Percentiles rank a stretch among this genome's conserved stretches.
Evolutionary conservation across 2,329 filamentous ascomycete genomes (phyloP).

Genomic region (Hymenoscyphus fructigenus): DNA sequence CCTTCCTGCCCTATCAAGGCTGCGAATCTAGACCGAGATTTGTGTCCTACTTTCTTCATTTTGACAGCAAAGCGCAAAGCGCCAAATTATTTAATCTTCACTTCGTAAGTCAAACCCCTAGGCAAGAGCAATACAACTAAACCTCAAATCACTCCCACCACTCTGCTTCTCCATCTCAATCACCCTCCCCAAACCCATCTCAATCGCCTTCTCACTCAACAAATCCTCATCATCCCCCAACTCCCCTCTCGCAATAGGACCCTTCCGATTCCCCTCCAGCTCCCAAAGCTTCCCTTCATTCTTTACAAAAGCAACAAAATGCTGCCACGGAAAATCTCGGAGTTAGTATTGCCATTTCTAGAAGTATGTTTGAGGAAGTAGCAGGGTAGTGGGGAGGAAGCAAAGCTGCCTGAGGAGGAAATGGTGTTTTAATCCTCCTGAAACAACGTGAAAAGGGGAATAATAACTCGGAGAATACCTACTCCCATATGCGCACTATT

Average conservation of each 20-base stretch:
- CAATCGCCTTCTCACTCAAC: constrained; percentile 72
- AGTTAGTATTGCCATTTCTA: no score
- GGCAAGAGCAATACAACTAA: constrained; percentile 22
- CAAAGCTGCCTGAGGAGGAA: no score
- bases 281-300: constrained; percentile 54
- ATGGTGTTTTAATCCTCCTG: no score
- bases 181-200: constrained; percentile 43
- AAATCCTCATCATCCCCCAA: constrained; percentile 66
- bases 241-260: constrained; percentile 45
- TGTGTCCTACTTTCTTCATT: no score
- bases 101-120: not conserved
- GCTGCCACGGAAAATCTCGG: not conserved
- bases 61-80: no score
- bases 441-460: no score
- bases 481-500: constrained; percentile 51
- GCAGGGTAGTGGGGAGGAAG: no score
- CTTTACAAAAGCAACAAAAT: constrained; percentile 17
- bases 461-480: no score
- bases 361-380: no score
- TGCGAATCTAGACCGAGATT: no score
- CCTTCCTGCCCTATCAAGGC: no score
- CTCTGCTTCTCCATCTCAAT: constrained; percentile 20
- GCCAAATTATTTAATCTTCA: not conserved
- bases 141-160: constrained; percentile 19
- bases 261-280: constrained; percentile 68